Conservation (phyloP, 2,329 filamentous ascomycete species). For the Exophiala viscosa region DNA sequence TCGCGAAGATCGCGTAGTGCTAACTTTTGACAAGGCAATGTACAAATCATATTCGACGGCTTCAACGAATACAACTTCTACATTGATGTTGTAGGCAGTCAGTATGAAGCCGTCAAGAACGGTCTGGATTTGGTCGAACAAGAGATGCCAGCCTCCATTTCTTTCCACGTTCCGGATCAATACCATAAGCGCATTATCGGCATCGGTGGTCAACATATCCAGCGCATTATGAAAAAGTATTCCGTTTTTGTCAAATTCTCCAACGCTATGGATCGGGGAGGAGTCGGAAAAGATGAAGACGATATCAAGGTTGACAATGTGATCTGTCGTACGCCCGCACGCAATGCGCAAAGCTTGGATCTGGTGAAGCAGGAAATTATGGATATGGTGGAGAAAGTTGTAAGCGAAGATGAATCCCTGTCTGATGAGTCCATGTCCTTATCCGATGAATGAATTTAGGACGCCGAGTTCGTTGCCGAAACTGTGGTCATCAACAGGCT, state of each 20-base stretch:
- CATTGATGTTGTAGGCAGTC: conserved; percentile 89
- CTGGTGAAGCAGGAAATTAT: conserved; percentile 98
- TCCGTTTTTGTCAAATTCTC: conserved; percentile 99
- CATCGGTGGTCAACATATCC: conserved; percentile 96
- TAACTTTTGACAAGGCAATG: conserved; percentile 60
- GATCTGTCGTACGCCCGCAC: conserved; percentile 93
- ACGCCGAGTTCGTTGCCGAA: conserved; percentile 94
- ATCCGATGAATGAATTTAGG: conserved; percentile 46
- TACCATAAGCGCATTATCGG: conserved; percentile 99
- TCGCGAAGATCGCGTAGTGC: conserved; percentile 7
- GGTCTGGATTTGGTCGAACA: conserved; percentile 91
- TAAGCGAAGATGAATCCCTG: conserved; percentile 43
- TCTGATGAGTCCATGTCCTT: conserved; percentile 17
- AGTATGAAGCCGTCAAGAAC: conserved; percentile 91
- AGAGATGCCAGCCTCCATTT: conserved; percentile 98
- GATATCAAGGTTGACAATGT: conserved; percentile 99
- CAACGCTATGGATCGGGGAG: conserved; percentile 95
- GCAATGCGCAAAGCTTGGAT: conserved; percentile 94
- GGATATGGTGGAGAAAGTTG: conserved; percentile 96
- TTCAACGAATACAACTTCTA: conserved; percentile 99
- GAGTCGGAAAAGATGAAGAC: conserved; percentile 91
- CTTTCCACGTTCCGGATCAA: conserved; percentile 97
- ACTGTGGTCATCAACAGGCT: conserved; percentile 90
- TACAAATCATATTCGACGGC: conserved; percentile 97
- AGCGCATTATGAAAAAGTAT: conserved; percentile 99